A percentile compares a stretch with the other conserved stretches of the same genome.
Conservation (phyloP, 2,329 filamentous ascomycete species). For the Raffaelea arxii region DNA sequence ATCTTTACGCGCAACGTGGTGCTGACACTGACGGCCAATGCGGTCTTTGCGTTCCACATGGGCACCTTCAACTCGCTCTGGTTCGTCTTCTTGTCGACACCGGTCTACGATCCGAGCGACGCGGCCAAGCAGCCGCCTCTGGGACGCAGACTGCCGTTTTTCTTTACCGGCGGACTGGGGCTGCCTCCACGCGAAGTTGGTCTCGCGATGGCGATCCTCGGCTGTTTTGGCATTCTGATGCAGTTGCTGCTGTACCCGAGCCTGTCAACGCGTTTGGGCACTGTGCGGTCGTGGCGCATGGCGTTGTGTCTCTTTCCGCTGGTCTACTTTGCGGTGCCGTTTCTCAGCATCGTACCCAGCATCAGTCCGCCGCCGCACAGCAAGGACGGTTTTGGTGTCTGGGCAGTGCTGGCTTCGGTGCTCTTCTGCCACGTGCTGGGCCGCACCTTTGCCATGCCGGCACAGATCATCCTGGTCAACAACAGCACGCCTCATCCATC, state of each 20-base stretch:
- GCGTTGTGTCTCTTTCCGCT: conserved; percentile 62
- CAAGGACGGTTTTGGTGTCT: conserved; percentile 48
- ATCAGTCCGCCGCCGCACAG: conserved; percentile 35
- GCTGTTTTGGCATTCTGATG: conserved; percentile 63
- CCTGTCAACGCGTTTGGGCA: conserved; percentile 57
- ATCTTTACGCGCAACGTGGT: conserved; percentile 47
- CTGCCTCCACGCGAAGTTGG: conserved; percentile 62
- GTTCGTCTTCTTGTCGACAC: conserved; percentile 68
- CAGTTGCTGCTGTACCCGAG: conserved; percentile 64
- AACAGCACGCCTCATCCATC: conserved; percentile 49
- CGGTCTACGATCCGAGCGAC: conserved; percentile 38
- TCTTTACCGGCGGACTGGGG: conserved; percentile 68
- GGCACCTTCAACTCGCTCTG: conserved; percentile 69
- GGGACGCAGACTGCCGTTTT: conserved; percentile 38
- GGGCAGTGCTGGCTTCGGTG: conserved; percentile 54
- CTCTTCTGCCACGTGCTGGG: conserved; percentile 61
- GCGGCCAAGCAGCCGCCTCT: conserved; percentile 15
- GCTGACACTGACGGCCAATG: conserved; percentile 52
- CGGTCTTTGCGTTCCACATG: conserved; percentile 62
- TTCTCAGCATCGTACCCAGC: conserved; percentile 58
- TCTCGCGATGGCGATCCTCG: conserved; percentile 68
- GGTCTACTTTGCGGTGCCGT: conserved; percentile 60
- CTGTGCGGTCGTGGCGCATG: conserved; percentile 56
- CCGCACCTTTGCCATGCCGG: conserved; percentile 56
- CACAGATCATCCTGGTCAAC: conserved; percentile 49